Base-by-base conservation (phyloP, 2,329 filamentous ascomycete genomes). In the Aureobasidium sp. region DNA sequence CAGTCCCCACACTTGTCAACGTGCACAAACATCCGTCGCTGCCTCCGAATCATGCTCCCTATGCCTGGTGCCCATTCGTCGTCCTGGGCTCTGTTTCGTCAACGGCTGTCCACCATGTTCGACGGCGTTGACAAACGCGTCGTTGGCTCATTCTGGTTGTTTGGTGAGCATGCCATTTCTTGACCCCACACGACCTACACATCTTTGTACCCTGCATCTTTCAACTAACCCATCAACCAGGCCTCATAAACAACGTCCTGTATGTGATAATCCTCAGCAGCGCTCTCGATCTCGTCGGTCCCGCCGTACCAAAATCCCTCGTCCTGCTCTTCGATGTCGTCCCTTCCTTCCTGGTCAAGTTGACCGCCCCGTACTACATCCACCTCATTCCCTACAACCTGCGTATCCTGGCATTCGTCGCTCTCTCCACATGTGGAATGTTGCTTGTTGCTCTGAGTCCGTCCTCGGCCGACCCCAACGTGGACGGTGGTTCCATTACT, bases 211-310 rank as follows among this genome's bases (percentile, higher is more conserved):
- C 43, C 38, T 37, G 42, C 37, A 37, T 27, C 13, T 6, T 23
- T 9, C 38, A 17, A 15, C 35, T 40, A 27, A 53, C 23, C 35
- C 23, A 27, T 29, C 33, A 33, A 15, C 11, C 69, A 93, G 90
- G 90, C 57, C 78, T 94, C 19, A 94, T 97, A 72, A 97, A 99
- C 75, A 97, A 97, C 77, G 90, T 97, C 67, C 88, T 96, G 75
- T 97, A 96, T 75, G 93, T 97, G 60, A 89, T 97, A 73, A 94
- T 97, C 71, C 87, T 99, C 69, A 95, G 91, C 31, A 89, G 94
- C 37, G 94, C 94, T 3, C 88, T 96, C 68, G 94, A 99, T 70
- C 88, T 99, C 63, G 94, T 97, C 67, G 93, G 93, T 37, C 87
- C 89, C 33, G 73, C 79, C 65, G 81, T 96, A 1, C 94, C 94